Conservation (phyloP, 2,329 filamentous ascomycete genomes). For the Alternaria postmessia region DNA sequence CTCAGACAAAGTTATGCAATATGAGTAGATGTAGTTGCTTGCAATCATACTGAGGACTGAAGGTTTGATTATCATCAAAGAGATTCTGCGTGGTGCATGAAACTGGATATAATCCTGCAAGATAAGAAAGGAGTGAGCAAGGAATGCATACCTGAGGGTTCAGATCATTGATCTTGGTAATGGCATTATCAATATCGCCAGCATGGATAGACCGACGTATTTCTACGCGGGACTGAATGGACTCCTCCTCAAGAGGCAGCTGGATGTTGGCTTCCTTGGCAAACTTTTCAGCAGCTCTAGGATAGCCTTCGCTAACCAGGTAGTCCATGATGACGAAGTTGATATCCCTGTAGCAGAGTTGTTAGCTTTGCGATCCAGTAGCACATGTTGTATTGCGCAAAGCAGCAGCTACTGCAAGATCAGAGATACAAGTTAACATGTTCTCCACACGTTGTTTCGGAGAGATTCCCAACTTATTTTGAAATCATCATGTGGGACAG, state of each 20-base stretch:
- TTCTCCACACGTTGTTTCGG: slow-evolving; percentile 96
- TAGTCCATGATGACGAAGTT: slow-evolving; percentile 97
- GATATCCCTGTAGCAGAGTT: slow-evolving; percentile 74
- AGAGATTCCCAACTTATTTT: slow-evolving; percentile 99
- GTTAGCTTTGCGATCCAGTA: slow-evolving; percentile 34
- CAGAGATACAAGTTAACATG: slow-evolving; percentile 81
- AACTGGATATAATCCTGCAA: slow-evolving; percentile 93
- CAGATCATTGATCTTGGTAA: slow-evolving; percentile 86
- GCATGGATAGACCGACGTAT: slow-evolving; percentile 86
- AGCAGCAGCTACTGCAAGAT: slow-evolving; percentile 50
- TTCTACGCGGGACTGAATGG: slow-evolving; percentile 78
- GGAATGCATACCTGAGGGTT: slow-evolving; percentile 80
- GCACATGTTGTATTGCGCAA: slow-evolving; percentile 7
- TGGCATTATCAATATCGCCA: slow-evolving; percentile 85
- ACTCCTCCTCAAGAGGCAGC: slow-evolving; percentile 73
- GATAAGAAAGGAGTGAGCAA: slow-evolving; percentile 7
- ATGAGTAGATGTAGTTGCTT: slow-evolving; percentile 21
- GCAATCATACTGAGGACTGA: slow-evolving; percentile 85
- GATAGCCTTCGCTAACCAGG: slow-evolving; percentile 93
- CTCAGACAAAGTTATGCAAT: slow-evolving; percentile 15
- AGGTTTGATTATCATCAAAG: slow-evolving; percentile 89
- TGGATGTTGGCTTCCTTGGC: slow-evolving; percentile 90
- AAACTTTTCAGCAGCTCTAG: slow-evolving; percentile 90
- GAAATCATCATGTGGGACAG: slow-evolving; percentile 74
- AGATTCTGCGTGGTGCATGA: slow-evolving; percentile 99